Evolutionary conservation across 352 stramenopile genomes (phyloP).

Genomic region (Phytophthora multivora): DNA sequence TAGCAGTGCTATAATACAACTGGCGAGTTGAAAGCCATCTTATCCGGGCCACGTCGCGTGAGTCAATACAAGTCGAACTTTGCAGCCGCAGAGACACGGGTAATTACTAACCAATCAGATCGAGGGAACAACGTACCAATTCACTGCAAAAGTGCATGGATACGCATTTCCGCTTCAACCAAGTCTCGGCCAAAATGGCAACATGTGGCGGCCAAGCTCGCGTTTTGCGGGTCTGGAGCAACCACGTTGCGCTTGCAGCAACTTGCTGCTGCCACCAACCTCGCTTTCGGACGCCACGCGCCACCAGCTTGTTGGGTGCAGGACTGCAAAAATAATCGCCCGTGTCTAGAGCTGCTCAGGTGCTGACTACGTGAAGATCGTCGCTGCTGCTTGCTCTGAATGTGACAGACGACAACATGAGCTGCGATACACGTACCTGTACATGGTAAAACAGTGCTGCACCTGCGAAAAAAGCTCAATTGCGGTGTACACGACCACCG

Average conservation of each 20-base stretch:
- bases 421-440: slow-evolving; percentile 16
- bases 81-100: slow-evolving; percentile 5
- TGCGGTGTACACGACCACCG: slow-evolving; percentile 5
- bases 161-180: slow-evolving; percentile 9
- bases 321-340: slow-evolving; percentile 1
- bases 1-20: too few species aligned
- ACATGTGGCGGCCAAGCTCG: slow-evolving; percentile 6
- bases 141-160: slow-evolving; percentile 9
- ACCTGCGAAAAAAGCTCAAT: slow-evolving; percentile 8
- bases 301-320: slow-evolving; percentile 22
- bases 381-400: neutral
- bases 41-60: neutral
- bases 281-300: neutral
- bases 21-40: neutral
- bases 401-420: slow-evolving; percentile 16
- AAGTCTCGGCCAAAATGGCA: slow-evolving; percentile 3
- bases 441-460: too few species aligned
- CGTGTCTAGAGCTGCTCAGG: neutral
- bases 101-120: slow-evolving; percentile 14
- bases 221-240: slow-evolving; percentile 3
- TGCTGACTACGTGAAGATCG: slow-evolving; percentile 2
- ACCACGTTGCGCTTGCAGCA: neutral
- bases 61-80: too few species aligned
- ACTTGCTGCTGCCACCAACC: neutral
- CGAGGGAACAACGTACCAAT: neutral